A percentile compares a stretch with the other conserved stretches of the same genome.
phyloP scores from a whole-genome alignment of 2,329 filamentous ascomycete species.

The Fusarium albidum region DNA sequence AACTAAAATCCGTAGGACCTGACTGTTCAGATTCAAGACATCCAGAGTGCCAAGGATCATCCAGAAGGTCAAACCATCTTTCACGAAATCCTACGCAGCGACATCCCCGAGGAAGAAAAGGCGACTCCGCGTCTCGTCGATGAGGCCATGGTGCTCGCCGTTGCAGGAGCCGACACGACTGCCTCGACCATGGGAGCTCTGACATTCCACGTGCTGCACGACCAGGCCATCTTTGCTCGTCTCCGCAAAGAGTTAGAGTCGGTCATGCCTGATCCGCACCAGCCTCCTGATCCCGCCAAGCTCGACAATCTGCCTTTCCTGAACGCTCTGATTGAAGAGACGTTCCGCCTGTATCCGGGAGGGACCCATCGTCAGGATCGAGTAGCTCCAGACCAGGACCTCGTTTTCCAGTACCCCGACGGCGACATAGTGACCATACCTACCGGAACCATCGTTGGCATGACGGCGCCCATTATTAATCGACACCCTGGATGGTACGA shows the following conservation, averaged over 20 bases:
- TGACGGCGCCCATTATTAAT: constrained; percentile 45
- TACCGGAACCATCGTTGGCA: constrained; percentile 44
- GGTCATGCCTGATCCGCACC: constrained; percentile 8
- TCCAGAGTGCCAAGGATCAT: constrained; percentile 8
- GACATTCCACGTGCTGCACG: constrained; percentile 47
- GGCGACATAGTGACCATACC: constrained; percentile 42
- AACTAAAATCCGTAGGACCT: constrained; percentile 3
- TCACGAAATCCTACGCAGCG: constrained; percentile 40
- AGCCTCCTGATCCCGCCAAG: constrained; percentile 28
- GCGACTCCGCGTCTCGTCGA: constrained; percentile 39
- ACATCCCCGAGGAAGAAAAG: constrained; percentile 47
- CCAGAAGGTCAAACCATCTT: constrained; percentile 40
- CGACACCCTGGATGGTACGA: constrained; percentile 13
- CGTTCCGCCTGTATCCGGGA: constrained; percentile 51
- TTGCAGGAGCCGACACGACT: constrained; percentile 50
- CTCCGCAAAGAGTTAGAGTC: constrained; percentile 45
- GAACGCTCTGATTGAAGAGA: constrained; percentile 48
- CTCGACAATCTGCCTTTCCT: constrained; percentile 49
- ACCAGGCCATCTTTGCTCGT: constrained; percentile 39
- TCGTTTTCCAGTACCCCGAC: constrained; percentile 35
- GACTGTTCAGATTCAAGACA: constrained; percentile 5
- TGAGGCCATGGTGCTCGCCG: constrained; percentile 43
- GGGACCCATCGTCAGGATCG: constrained; percentile 41
- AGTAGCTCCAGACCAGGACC: constrained; percentile 39
- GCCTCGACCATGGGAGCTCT: constrained; percentile 44